Percentiles rank a stretch among this genome's conserved stretches.
Evolutionary conservation across 1,139 yeast species (phyloP).

Genomic region (Suzukiozyma palmioleophila): DNA sequence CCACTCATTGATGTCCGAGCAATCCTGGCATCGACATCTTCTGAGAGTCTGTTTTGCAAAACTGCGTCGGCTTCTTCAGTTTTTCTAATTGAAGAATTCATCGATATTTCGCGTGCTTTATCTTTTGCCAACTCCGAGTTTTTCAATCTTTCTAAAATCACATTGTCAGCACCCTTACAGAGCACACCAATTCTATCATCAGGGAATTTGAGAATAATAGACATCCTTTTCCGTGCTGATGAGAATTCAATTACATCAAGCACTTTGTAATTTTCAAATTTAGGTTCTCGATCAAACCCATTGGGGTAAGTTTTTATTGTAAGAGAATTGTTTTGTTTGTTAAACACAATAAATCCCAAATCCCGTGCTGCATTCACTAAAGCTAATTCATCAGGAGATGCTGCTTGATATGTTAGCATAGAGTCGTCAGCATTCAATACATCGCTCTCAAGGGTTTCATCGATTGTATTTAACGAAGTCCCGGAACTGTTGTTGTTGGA

Average conservation of each 20-base stretch:
- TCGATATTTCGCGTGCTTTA: constrained; percentile 62
- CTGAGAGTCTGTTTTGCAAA: constrained; percentile 43
- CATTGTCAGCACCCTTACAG: constrained; percentile 95
- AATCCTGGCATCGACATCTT: constrained; percentile 25
- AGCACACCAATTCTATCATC: constrained; percentile 72
- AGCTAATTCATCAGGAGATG: constrained; percentile 96
- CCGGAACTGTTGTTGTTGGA: constrained; percentile 11
- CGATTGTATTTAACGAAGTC: constrained; percentile 5
- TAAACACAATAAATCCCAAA: constrained; percentile 78
- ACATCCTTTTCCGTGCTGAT: constrained; percentile 90
- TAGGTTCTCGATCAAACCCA: constrained; percentile 66
- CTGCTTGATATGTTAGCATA: constrained; percentile 74
- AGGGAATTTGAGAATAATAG: constrained; percentile 76
- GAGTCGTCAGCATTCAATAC: constrained; percentile 31
- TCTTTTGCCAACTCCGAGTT: constrained; percentile 53
- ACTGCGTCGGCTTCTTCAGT: constrained; percentile 79
- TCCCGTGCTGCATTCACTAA: constrained; percentile 92
- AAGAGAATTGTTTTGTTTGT: constrained; percentile 56
- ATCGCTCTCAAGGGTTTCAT: constrained; percentile 10
- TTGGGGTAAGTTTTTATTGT: constrained; percentile 76
- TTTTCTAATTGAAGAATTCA: constrained; percentile 59
- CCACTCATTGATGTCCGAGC: constrained; percentile 26
- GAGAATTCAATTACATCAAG: constrained; percentile 82
- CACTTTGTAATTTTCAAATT: constrained; percentile 64
- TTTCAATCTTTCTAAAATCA: constrained; percentile 73